Evolutionary conservation across 352 stramenopile genomes (phyloP).

Genomic region (Globisporangium nunn): DNA sequence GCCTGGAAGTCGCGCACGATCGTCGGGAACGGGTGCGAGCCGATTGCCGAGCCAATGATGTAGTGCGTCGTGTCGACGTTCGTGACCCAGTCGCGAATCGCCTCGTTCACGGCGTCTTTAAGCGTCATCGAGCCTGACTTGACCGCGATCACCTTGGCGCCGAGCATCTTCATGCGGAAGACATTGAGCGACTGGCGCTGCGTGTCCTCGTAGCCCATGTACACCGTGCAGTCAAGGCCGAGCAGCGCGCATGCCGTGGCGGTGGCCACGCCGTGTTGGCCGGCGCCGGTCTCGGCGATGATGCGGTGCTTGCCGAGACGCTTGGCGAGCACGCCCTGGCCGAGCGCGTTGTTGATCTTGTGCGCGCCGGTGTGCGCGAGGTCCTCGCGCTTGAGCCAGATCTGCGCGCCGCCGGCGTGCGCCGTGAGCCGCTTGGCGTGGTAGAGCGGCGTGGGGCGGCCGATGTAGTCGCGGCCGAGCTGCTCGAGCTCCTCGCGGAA

Average conservation of each 20-base stretch:
- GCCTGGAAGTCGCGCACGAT: slow-evolving; percentile 98
- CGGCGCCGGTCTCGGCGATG: slow-evolving; percentile 97
- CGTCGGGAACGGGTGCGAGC: slow-evolving; percentile 96
- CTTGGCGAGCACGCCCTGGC: slow-evolving; percentile 94
- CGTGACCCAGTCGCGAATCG: slow-evolving; percentile 98
- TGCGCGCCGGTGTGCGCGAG: slow-evolving; percentile 96
- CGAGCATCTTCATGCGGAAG: slow-evolving; percentile 99
- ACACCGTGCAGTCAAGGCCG: slow-evolving; percentile 94
- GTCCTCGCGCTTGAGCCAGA: slow-evolving; percentile 99
- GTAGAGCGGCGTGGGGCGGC: slow-evolving; percentile 94
- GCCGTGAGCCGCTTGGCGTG: slow-evolving; percentile 94
- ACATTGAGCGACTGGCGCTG: slow-evolving; percentile 97
- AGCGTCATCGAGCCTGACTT: slow-evolving; percentile 93
- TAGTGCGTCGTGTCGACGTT: slow-evolving; percentile 98
- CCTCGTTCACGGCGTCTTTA: slow-evolving; percentile 99
- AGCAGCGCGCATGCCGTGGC: slow-evolving; percentile 95
- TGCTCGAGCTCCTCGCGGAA: slow-evolving; percentile 95
- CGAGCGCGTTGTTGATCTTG: slow-evolving; percentile 99
- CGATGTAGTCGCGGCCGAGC: slow-evolving; percentile 92
- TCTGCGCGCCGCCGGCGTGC: slow-evolving; percentile 89
- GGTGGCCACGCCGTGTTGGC: slow-evolving; percentile 97
- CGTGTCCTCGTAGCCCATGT: slow-evolving; percentile 99
- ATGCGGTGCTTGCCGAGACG: slow-evolving; percentile 96
- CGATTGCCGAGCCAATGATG: slow-evolving; percentile 97
- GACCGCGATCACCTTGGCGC: slow-evolving; percentile 97